Conservation (phyloP, 306 rosid genomes). For the Citrullus mucosospermus region DNA sequence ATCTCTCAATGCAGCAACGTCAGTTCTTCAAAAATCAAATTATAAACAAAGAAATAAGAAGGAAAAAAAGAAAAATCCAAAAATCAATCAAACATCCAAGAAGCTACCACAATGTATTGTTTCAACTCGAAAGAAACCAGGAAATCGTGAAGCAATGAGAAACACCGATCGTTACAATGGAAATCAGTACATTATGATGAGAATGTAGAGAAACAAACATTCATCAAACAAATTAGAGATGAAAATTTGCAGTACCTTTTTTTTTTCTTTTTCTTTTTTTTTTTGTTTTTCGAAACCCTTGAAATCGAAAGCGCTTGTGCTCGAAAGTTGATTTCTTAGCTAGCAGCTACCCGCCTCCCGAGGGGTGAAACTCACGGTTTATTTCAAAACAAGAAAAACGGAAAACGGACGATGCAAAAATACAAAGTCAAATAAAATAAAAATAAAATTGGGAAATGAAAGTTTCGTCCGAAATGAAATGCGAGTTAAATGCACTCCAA, state of each 20-base stretch:
- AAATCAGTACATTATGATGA: background rate
- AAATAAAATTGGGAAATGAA: slow-evolving; percentile 5
- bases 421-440: background rate
- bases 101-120: background rate
- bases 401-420: slow-evolving; percentile 8
- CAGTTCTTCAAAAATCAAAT: background rate
- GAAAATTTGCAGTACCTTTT: background rate
- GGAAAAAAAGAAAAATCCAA: background rate
- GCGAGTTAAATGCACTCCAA: slow-evolving; percentile 19
- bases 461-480: slow-evolving; percentile 14
- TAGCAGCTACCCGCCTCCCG: slow-evolving; percentile 3
- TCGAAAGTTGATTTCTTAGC: background rate
- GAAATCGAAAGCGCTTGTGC: background rate
- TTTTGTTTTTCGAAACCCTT: background rate
- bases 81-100: background rate
- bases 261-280: no score
- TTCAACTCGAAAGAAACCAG: background rate
- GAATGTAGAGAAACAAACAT: background rate
- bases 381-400: slow-evolving; percentile 5
- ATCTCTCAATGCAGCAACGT: background rate
- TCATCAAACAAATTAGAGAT: background rate
- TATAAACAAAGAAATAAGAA: background rate
- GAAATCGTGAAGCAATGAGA: background rate
- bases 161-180: background rate
- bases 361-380: background rate